These are phyloP conservation scores for Fusarium fujikuroi DNA, from an alignment of 2,329 filamentous ascomycete species.

Conservation along the genomic window DNA sequence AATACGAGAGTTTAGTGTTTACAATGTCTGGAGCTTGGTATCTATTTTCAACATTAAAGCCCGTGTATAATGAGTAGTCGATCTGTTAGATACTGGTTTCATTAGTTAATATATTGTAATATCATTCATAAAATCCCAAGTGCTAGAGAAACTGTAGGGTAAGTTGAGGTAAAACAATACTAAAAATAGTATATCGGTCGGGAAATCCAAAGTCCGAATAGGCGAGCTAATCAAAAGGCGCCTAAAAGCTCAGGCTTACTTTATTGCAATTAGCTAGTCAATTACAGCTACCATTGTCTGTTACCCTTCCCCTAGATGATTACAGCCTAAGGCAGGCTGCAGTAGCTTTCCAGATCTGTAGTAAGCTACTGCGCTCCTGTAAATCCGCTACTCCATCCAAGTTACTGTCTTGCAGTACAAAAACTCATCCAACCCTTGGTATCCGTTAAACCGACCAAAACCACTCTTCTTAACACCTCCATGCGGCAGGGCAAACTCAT, in stretches of 20 bases:
- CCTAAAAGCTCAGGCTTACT: neutral
- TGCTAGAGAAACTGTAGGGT: neutral
- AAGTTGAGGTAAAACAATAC: rapidly evolving
- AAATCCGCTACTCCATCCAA: neutral
- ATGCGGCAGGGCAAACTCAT: neutral
- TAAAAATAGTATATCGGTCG: neutral
- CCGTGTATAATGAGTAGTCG: rapidly evolving
- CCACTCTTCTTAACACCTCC: neutral
- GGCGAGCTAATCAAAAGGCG: rapidly evolving
- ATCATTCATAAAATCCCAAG: rapidly evolving
- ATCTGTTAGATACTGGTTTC: no score
- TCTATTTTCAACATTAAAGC: rapidly evolving
- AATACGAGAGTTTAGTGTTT: no score
- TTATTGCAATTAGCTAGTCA: neutral
- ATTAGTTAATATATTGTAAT: neutral
- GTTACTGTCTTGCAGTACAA: neutral
- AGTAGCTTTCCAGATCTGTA: neutral
- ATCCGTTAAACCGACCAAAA: neutral
- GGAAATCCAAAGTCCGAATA: neutral
- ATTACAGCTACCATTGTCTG: neutral
- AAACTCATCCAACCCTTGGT: neutral
- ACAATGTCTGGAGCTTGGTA: rapidly evolving
- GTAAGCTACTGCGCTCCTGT: neutral
- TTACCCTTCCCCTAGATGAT: no score
- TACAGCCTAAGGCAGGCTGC: neutral